A percentile compares a stretch with the other conserved stretches of the same genome.
Conservation (phyloP, 306 rosid species). For the Acmispon strigosus region DNA sequence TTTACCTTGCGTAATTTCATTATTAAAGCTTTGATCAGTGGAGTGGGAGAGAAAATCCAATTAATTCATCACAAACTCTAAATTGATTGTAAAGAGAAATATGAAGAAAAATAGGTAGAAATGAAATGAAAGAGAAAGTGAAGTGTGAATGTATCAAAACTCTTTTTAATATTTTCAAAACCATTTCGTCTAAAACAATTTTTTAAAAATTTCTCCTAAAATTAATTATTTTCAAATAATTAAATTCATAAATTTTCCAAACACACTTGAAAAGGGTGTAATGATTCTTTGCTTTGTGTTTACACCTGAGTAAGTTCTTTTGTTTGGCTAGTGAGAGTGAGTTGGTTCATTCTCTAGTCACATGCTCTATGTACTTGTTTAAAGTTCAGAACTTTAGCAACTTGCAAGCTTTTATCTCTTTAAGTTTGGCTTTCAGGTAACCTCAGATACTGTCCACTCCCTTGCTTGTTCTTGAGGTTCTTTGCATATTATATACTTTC, state of each 20-base stretch:
- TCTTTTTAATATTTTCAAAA: too few relatives aligned
- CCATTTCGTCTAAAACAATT: background rate
- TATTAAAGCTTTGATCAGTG: too few relatives aligned
- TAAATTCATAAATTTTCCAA: too few relatives aligned
- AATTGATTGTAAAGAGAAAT: too few relatives aligned
- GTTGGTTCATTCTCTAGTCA: background rate
- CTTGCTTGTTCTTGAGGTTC: background rate
- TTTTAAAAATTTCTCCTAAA: too few relatives aligned
- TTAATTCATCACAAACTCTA: too few relatives aligned
- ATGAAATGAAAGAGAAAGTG: too few relatives aligned
- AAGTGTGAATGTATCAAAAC: too few relatives aligned
- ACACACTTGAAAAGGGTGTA: background rate
- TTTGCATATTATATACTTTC: background rate
- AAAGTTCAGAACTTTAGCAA: constrained; percentile 5
- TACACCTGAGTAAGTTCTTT: background rate
- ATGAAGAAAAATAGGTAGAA: too few relatives aligned
- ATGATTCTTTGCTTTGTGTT: constrained; percentile 62
- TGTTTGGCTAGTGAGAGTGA: background rate
- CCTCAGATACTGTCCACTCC: constrained; percentile 20
- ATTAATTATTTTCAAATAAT: too few relatives aligned
- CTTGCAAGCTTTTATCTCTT: constrained; percentile 1
- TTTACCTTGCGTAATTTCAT: too few relatives aligned
- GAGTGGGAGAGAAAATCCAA: too few relatives aligned
- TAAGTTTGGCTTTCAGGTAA: constrained; percentile 34
- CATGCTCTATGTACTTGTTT: constrained; percentile 2